Percentiles rank a stretch among this genome's conserved stretches.
Conservation (phyloP, 2,329 filamentous ascomycete species). For the Fusarium fracticaudum region DNA sequence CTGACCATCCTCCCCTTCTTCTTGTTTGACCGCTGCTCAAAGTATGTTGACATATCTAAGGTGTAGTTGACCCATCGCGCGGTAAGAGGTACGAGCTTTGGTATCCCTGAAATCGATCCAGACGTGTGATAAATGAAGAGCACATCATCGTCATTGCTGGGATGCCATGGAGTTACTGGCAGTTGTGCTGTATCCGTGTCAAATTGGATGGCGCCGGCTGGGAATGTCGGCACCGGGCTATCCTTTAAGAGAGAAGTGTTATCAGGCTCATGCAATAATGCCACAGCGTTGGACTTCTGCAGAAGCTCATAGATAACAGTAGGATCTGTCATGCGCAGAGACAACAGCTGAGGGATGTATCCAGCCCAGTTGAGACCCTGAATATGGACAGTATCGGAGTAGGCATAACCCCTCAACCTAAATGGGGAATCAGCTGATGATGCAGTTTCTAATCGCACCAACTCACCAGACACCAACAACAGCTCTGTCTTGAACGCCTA, state of each 20-base stretch:
- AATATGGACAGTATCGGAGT: slow-evolving; percentile 27
- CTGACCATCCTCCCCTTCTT: background rate
- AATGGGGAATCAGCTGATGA: background rate
- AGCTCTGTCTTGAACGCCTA: background rate
- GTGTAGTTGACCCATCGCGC: slow-evolving; percentile 24
- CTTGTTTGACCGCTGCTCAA: background rate
- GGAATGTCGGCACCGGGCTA: slow-evolving; percentile 4
- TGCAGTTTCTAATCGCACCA: rapidly evolving
- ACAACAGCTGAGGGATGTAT: slow-evolving; percentile 33
- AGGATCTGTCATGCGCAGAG: slow-evolving; percentile 26
- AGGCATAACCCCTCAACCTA: slow-evolving; percentile 29
- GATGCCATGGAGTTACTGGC: background rate
- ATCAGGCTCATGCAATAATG: slow-evolving; percentile 17
- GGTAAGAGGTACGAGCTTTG: slow-evolving; percentile 33
- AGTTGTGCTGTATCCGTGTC: background rate
- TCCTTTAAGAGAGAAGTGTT: background rate
- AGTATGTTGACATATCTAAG: background rate
- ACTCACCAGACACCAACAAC: slow-evolving; percentile 35
- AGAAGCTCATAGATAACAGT: slow-evolving; percentile 30
- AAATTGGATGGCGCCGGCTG: background rate
- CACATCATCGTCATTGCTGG: slow-evolving; percentile 3
- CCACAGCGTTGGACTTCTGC: slow-evolving; percentile 2
- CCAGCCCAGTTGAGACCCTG: slow-evolving; percentile 33
- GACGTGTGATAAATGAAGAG: slow-evolving; percentile 34
- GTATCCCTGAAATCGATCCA: slow-evolving; percentile 33